phyloP scores from a whole-genome alignment of 1,139 yeast genomes.

The Yamadazyma conglobata region DNA sequence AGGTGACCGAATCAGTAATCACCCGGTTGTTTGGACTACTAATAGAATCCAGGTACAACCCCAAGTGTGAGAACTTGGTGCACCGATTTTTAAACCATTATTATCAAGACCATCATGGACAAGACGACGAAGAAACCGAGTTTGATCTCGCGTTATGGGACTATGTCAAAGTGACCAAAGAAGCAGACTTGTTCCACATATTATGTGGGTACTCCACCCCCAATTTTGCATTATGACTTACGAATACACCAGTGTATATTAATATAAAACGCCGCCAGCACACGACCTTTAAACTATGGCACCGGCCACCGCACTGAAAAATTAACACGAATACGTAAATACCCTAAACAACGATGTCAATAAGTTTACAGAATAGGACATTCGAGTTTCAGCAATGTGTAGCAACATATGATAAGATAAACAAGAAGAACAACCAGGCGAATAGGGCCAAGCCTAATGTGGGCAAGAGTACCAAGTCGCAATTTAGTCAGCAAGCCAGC shows the following conservation, averaged over 20 bases:
- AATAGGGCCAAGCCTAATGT: neutral
- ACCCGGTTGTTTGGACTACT: constrained; percentile 9
- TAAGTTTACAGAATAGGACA: constrained; percentile 67
- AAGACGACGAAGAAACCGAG: constrained; percentile 1
- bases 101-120: constrained; percentile 6
- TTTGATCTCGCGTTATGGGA: constrained; percentile 14
- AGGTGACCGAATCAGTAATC: constrained; percentile 5
- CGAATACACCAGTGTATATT: neutral
- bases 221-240: constrained; percentile 5
- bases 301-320: constrained; percentile 1
- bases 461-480: constrained; percentile 36
- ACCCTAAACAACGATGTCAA: constrained; percentile 3
- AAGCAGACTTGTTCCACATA: constrained; percentile 13
- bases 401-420: constrained; percentile 58
- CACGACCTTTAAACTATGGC: too few relatives aligned
- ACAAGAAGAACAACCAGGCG: constrained; percentile 29
- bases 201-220: constrained; percentile 17
- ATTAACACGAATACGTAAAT: constrained; percentile 1
- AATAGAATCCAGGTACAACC: constrained; percentile 7
- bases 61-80: constrained; percentile 11
- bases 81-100: constrained; percentile 10
- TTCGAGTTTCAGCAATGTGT: constrained; percentile 87
- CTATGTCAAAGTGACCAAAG: constrained; percentile 11
- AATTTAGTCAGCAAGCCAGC: constrained; percentile 79
- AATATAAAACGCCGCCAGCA: neutral